Conservation (phyloP, 192 early-diverging fungal species). For the Funneliformis mosseae region DNA sequence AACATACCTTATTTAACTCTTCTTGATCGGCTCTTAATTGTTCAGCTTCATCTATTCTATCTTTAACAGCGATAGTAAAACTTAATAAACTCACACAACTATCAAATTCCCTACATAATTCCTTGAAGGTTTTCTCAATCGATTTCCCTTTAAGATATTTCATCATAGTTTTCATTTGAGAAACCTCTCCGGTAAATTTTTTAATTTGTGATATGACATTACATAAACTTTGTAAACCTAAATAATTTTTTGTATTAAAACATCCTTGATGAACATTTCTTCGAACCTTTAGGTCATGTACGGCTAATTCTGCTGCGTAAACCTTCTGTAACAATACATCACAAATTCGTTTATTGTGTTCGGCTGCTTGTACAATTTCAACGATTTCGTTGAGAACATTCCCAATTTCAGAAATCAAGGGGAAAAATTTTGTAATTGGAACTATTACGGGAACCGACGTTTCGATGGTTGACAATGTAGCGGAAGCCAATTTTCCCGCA, state of each 20-base stretch:
- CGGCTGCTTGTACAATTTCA: not conserved
- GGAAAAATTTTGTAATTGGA: not conserved
- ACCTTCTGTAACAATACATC: not conserved
- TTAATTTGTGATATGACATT: not conserved
- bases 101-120: not conserved
- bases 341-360: not conserved
- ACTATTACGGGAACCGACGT: not conserved
- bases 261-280: not conserved
- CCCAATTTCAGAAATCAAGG: not conserved
- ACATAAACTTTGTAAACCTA: not conserved
- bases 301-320: not conserved
- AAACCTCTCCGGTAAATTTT: not conserved
- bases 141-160: not conserved
- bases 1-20: too few relatives aligned
- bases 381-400: not conserved
- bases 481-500: too few relatives aligned
- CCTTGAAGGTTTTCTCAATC: not conserved
- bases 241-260: not conserved
- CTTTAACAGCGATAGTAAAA: too few relatives aligned
- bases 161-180: not conserved
- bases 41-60: too few relatives aligned
- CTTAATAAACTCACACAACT: not conserved
- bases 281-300: not conserved
- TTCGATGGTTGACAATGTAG: too few relatives aligned
- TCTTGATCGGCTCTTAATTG: too few relatives aligned